These are phyloP conservation scores for Leucocoprinus birnbaumii DNA, from an alignment of 768 basidiomycete genomes.

Conservation along the genomic window DNA sequence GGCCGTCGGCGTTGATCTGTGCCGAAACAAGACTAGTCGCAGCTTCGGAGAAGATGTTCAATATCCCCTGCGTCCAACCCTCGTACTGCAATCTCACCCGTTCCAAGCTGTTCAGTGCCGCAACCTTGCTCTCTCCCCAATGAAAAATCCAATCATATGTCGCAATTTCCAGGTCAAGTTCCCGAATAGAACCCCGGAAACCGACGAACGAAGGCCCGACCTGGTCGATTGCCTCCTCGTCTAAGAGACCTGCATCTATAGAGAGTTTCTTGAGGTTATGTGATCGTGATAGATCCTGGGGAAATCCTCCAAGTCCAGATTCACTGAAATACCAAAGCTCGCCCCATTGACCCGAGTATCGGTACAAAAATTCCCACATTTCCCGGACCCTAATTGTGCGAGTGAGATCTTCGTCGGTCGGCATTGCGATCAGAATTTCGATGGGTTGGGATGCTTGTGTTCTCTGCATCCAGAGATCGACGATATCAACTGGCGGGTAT, in stretches of 20 bases:
- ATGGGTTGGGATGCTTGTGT: background rate
- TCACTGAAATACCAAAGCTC: constrained; percentile 1
- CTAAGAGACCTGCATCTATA: background rate
- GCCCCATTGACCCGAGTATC: background rate
- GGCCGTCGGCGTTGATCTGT: background rate
- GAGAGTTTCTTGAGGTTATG: background rate
- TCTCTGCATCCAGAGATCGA: background rate
- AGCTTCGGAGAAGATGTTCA: background rate
- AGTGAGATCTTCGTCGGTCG: background rate
- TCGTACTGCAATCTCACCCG: background rate
- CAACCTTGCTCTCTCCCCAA: background rate
- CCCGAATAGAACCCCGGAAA: background rate
- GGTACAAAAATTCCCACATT: background rate
- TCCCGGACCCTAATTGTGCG: background rate
- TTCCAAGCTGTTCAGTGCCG: background rate
- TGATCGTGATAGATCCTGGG: background rate
- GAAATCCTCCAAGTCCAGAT: background rate
- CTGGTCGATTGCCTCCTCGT: background rate
- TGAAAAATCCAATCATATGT: background rate
- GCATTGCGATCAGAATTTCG: background rate
- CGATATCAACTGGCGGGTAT: background rate
- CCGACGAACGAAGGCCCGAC: background rate
- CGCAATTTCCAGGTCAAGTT: background rate
- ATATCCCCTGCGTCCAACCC: background rate
- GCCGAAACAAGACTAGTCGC: background rate